Base-by-base conservation (phyloP, 805 yeast genomes). In the Lipomyces kockii region DNA sequence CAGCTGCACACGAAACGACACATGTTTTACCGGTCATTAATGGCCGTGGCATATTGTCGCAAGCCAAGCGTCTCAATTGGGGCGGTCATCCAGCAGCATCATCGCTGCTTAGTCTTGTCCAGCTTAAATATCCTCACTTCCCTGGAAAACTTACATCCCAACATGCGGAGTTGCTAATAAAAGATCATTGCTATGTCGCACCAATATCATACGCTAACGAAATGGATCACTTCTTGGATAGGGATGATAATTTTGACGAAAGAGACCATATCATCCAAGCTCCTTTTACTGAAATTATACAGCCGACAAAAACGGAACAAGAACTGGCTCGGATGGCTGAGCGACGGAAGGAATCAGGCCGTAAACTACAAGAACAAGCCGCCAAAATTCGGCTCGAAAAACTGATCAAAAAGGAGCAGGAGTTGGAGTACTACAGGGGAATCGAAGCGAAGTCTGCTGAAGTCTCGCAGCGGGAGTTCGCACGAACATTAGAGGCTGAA, bases 321-420 rank as follows among this genome's bases (percentile, higher is more conserved):
- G 98, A 94, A 76, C 78, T 93, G 32, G 87, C 85, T 25, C 77
- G 84, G 32, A 92, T 90, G 70, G 89, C 93, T 0, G 94, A 89
- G 71, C 88, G 89, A 75, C 84, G 97, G 68, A 84, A 85, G 73
- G 97, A 92, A 75, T 90, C 89, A 70, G 98, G 98, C 8, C 85
- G 89, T 70, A 83, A 97, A 71, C 82, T 96, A 69, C 98, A 95
- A 79, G 97, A 91, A 74, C 97, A 92, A 78, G 98, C 98, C 0
- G 92, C 89, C 73, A 89, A 88, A 74, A 89, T 88, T 71, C 82
- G 99, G 64, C 77, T 87, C 9, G 97, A 94, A 76, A 92, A 91
- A 74, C 79, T 91, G 58, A 82, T 86, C 17, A 92, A 92, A 76
- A 89, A 90, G 71, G 92, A 92, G 72, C 87, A 89, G 72, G 97